Conservation (phyloP, 2,329 filamentous ascomycete genomes). For the Colletotrichum graminicola region DNA sequence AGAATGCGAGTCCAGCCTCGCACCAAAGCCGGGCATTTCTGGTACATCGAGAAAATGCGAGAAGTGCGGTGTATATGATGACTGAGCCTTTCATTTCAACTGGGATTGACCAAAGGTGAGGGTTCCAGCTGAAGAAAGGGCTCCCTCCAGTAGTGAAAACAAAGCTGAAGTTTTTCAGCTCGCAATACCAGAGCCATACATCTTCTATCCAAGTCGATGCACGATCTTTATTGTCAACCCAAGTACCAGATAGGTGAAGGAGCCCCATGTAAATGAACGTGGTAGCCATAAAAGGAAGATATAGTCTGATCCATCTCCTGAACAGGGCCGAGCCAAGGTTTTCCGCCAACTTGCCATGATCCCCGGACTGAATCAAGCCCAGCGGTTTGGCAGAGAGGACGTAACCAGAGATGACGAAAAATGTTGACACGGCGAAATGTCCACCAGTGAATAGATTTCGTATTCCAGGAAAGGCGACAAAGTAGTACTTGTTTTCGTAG, state of each 20-base stretch:
- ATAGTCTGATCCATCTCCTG: constrained; percentile 63
- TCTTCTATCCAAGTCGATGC: constrained; percentile 61
- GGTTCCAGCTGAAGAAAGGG: constrained; percentile 60
- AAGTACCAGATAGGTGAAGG: constrained; percentile 48
- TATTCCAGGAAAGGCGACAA: constrained; percentile 67
- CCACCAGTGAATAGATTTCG: constrained; percentile 72
- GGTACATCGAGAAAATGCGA: constrained; percentile 53
- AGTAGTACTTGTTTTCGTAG: constrained; percentile 60
- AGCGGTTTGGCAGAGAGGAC: constrained; percentile 66
- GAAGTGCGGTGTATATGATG: constrained; percentile 67
- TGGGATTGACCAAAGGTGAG: constrained; percentile 74
- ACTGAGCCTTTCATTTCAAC: constrained; percentile 75
- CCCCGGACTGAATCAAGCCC: constrained; percentile 58
- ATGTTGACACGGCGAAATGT: constrained; percentile 67
- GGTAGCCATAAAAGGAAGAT: constrained; percentile 64
- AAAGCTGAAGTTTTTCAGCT: constrained; percentile 58
- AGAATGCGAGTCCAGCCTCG: constrained; percentile 49
- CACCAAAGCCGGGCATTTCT: constrained; percentile 50
- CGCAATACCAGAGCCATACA: constrained; percentile 62
- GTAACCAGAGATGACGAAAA: constrained; percentile 71
- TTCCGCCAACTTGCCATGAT: constrained; percentile 56
- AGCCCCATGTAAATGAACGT: constrained; percentile 63
- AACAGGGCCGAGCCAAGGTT: constrained; percentile 62
- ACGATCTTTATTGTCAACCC: constrained; percentile 53
- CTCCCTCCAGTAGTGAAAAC: constrained; percentile 55